Percentiles rank a stretch among this genome's conserved stretches.
These are phyloP conservation scores for Madurella mycetomatis DNA, from an alignment of 2,329 filamentous ascomycete species.

Conservation along the genomic window DNA sequence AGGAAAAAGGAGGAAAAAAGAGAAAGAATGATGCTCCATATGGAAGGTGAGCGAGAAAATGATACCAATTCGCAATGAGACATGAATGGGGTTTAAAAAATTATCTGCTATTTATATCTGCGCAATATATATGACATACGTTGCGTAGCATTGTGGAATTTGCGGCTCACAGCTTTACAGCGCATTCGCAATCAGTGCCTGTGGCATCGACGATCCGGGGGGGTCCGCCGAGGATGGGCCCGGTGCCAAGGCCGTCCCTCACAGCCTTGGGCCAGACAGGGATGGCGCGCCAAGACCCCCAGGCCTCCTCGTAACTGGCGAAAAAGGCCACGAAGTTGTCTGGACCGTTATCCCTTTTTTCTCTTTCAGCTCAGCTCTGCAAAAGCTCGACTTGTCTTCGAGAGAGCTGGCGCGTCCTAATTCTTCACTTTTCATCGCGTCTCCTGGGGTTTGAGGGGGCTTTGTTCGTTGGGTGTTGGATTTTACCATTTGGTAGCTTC, in stretches of 20 bases:
- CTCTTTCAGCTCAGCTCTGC: conserved; percentile 24
- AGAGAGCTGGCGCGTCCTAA: conserved; percentile 16
- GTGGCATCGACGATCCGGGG: conserved; percentile 6
- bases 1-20: no score
- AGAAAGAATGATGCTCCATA: no score
- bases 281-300: conserved; percentile 16
- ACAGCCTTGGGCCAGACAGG: conserved; percentile 1
- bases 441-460: conserved; percentile 14
- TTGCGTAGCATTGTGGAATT: neutral
- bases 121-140: neutral
- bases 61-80: no score
- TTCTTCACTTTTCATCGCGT: conserved; percentile 18
- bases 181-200: neutral
- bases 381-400: conserved; percentile 20
- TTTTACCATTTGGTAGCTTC: conserved; percentile 14
- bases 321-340: conserved; percentile 27
- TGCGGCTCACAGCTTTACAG: neutral
- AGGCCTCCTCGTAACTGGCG: conserved; percentile 9
- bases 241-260: neutral
- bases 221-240: neutral
- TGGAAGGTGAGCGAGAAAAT: no score
- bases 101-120: no score
- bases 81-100: no score
- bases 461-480: conserved; percentile 17
- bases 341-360: conserved; percentile 23